Conservation (phyloP, 2,329 filamentous ascomycete species). For the Clonostachys byssicola region DNA sequence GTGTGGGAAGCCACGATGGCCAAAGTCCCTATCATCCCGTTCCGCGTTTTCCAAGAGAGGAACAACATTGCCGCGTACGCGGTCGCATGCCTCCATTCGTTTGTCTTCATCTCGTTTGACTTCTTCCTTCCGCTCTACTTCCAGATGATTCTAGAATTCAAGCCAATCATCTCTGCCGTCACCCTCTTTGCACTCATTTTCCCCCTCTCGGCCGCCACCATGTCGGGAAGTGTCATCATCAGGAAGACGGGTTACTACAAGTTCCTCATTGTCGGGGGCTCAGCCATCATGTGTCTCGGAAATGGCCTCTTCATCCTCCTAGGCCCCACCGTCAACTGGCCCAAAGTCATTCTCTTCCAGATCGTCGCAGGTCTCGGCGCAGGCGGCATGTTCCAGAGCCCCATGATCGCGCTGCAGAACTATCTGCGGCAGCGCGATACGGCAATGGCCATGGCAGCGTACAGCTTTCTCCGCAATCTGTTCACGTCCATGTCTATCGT, state of each 20-base stretch:
- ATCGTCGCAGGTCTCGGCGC: slow-evolving; percentile 60
- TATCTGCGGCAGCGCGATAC: slow-evolving; percentile 58
- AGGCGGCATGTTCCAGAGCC: slow-evolving; percentile 66
- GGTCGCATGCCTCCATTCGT: slow-evolving; percentile 19
- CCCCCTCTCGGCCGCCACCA: slow-evolving; percentile 38
- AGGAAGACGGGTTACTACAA: slow-evolving; percentile 64
- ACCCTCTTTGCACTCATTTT: slow-evolving; percentile 47
- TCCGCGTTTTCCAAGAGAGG: slow-evolving; percentile 40
- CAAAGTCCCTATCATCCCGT: slow-evolving; percentile 52
- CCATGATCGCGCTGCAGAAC: slow-evolving; percentile 64
- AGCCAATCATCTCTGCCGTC: slow-evolving; percentile 42
- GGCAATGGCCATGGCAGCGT: slow-evolving; percentile 63
- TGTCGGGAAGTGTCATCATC: slow-evolving; percentile 55
- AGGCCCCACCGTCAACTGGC: slow-evolving; percentile 47
- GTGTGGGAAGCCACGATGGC: slow-evolving; percentile 50
- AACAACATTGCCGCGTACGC: slow-evolving; percentile 46
- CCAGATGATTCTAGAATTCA: slow-evolving; percentile 48
- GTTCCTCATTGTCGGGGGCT: slow-evolving; percentile 52
- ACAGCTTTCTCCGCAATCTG: slow-evolving; percentile 64
- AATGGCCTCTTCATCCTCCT: slow-evolving; percentile 62
- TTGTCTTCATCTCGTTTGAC: slow-evolving; percentile 50
- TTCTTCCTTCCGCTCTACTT: slow-evolving; percentile 61
- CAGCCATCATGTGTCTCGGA: slow-evolving; percentile 58
- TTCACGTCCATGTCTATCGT: slow-evolving; percentile 66
- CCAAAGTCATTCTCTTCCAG: slow-evolving; percentile 56